These are phyloP conservation scores for Rossbeevera mucosa DNA, from an alignment of 768 basidiomycete species.

Conservation along the genomic window DNA sequence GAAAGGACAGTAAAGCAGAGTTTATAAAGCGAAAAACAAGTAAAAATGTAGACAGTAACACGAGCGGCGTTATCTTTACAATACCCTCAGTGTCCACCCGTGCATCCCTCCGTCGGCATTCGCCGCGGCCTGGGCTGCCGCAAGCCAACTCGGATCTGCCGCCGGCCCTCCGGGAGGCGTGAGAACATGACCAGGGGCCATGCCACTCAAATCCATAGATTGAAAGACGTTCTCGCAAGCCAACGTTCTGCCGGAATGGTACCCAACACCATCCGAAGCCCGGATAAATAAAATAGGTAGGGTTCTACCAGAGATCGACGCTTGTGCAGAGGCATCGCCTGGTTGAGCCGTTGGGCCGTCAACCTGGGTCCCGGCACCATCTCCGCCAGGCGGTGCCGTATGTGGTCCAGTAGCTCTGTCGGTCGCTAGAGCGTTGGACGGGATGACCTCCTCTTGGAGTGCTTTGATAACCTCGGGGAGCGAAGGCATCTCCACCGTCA, in stretches of 20 bases:
- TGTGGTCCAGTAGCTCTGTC: slow-evolving; percentile 39
- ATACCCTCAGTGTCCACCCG: slow-evolving; percentile 76
- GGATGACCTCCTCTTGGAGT: slow-evolving; percentile 64
- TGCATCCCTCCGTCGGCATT: slow-evolving; percentile 62
- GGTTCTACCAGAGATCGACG: slow-evolving; percentile 62
- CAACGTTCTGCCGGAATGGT: slow-evolving; percentile 81
- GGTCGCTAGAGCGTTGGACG: slow-evolving; percentile 32
- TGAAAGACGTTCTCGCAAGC: slow-evolving; percentile 80
- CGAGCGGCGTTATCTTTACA: slow-evolving; percentile 41
- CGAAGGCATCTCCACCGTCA: slow-evolving; percentile 82
- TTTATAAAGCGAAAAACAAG: slow-evolving; percentile 27
- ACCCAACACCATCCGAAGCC: slow-evolving; percentile 78
- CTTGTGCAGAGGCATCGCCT: slow-evolving; percentile 30
- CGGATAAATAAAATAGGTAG: slow-evolving; percentile 81
- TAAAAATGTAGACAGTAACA: slow-evolving; percentile 22
- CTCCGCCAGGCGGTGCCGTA: slow-evolving; percentile 26
- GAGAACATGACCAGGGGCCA: slow-evolving; percentile 42
- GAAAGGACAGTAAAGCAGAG: slow-evolving; percentile 17
- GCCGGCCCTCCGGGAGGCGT: slow-evolving; percentile 40
- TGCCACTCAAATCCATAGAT: slow-evolving; percentile 55
- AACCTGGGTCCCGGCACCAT: slow-evolving; percentile 24
- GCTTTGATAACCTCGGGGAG: slow-evolving; percentile 72
- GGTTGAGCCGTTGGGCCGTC: slow-evolving; percentile 25
- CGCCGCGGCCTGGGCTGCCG: slow-evolving; percentile 67
- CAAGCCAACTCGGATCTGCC: slow-evolving; percentile 66